Evolutionary conservation across 164 flowering plant genomes (phyloP), one percentile per base, ranked within the genome.

Genomic region (Aristolochia contorta): DNA sequence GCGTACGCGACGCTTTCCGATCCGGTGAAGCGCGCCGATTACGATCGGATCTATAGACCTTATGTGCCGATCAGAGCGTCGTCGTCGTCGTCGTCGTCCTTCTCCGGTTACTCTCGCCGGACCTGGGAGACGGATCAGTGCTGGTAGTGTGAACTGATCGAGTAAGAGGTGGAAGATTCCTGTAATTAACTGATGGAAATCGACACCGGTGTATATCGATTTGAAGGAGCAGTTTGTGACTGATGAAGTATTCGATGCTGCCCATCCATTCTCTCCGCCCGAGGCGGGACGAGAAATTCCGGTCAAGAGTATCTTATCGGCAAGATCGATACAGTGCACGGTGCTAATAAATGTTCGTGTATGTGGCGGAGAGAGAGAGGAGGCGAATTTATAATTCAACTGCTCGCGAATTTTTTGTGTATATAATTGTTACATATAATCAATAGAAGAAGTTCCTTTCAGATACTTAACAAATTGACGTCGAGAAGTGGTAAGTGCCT

Each of bases 91-190:
- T 6, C 63, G 2, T 54, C 41, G 56, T 45, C 62, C 27, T 48
- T 68, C 58, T 32, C 65, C 30, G 54, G 69, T 5, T 47, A 27
- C 54, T 18, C n/a, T 13, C 32, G 37, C 10, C 47, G 62, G 43
- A 67, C 59, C 23, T 77, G 80, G 80, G 80, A 77, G 63, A 74
- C 78, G 9, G 78, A 77, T 64, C 80, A 77, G 69, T 77, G 80
- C 64, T 77, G 80, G 80, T 77, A 70, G 65, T 13, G 46, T 25
- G 20, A 20, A 56, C n/a, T n/a, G 2, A n/a, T 25, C 1, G 14
- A 22, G 43, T 22, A 18, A 50, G 54, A 50, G 54, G 22, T 7
- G 22, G 6, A 9, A 3, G n/a, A 18, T n/a, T 50, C 54, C 7
- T 15, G 18, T 48, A 18, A 5, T 19, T n/a, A n/a, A n/a, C 20